Base-by-base conservation (phyloP, 768 basidiomycete species). In the Lentinula sp. region DNA sequence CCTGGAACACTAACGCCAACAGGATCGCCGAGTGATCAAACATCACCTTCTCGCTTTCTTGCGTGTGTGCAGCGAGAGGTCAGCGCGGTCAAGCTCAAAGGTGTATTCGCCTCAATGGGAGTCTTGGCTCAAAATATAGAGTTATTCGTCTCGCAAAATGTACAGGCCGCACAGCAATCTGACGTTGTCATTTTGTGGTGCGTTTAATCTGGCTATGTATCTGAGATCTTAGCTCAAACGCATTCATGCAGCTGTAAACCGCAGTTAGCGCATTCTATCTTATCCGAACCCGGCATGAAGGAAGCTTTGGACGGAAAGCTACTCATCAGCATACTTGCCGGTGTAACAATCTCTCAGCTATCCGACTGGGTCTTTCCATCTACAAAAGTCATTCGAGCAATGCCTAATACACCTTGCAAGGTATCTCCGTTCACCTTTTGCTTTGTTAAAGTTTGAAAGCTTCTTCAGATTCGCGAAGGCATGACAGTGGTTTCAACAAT, bases 341-440 rank as follows among this genome's bases (percentile, higher is more conserved):
- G 97, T 65, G 90, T 97, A 4, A 98, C 91, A 33, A 90, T 98
- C 64, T 64, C 78, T 37, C 95, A 98, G 72, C 77, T 98, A 41
- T 74, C 79, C 49, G 79, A 73, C 5, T 90, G 89, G 90, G 91
- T 95, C 36, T 76, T 77, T 28, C 80, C 87, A 2, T 80, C 79
- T n/a, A 93, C 93, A 46, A 86, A 84, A 66, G 90, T 98, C 62
- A 87, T 98, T 62, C 87, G 97, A 60, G 92, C 94, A 10, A 99
- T 99, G 97, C 95, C 97, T 65, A 99, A 99, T 70, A 98, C 96
- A 2, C 95, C 97, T 18, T 93, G 91, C 77, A 92, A 92, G 73
- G 96, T 95, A 63, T 61, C 41, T 28, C 32, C 43, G 32, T 42
- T 5, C 28, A 32, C n/a, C 20, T 20, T 36, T 35, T 36, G 13